Evolutionary conservation across 371 early-diverging fungal species (phyloP).

Genomic region (Quaeritorhiza haematococci): DNA sequence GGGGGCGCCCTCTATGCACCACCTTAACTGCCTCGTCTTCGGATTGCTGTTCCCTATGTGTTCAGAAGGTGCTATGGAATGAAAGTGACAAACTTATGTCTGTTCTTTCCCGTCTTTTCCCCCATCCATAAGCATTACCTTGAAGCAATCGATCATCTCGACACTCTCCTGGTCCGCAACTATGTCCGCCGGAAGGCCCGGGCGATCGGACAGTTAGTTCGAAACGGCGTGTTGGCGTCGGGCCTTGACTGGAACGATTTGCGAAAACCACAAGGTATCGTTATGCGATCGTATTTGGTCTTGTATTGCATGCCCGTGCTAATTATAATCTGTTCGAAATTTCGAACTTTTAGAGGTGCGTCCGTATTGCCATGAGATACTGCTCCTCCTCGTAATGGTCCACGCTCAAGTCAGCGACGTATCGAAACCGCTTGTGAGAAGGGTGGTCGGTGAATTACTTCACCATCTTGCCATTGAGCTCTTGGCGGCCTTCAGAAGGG

Average conservation of each 20-base stretch:
- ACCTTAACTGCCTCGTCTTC: too few species aligned
- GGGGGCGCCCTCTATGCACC: too few species aligned
- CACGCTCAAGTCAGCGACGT: constrained; percentile 82
- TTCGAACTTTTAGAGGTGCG: constrained; percentile 62
- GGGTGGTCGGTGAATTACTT: constrained; percentile 68
- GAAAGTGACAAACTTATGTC: too few species aligned
- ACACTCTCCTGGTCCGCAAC: constrained; percentile 74
- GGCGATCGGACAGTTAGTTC: constrained; percentile 62
- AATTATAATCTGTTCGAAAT: neutral
- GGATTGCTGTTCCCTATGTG: too few species aligned
- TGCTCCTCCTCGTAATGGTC: constrained; percentile 81
- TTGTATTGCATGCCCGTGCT: neutral
- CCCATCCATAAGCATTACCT: constrained; percentile 59
- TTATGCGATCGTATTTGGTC: neutral
- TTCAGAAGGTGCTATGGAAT: too few species aligned
- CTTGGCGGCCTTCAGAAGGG: constrained; percentile 65
- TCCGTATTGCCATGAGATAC: constrained; percentile 79
- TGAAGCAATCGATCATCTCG: constrained; percentile 64
- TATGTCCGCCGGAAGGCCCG: constrained; percentile 73
- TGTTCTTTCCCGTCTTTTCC: too few species aligned
- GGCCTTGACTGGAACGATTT: constrained; percentile 83
- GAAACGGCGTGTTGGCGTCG: constrained; percentile 71
- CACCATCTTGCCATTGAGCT: constrained; percentile 71
- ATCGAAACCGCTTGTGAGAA: constrained; percentile 64
- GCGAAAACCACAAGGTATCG: constrained; percentile 62